These are phyloP conservation scores for Boletus speciosus DNA, from an alignment of 768 basidiomycete species.

Conservation along the genomic window DNA sequence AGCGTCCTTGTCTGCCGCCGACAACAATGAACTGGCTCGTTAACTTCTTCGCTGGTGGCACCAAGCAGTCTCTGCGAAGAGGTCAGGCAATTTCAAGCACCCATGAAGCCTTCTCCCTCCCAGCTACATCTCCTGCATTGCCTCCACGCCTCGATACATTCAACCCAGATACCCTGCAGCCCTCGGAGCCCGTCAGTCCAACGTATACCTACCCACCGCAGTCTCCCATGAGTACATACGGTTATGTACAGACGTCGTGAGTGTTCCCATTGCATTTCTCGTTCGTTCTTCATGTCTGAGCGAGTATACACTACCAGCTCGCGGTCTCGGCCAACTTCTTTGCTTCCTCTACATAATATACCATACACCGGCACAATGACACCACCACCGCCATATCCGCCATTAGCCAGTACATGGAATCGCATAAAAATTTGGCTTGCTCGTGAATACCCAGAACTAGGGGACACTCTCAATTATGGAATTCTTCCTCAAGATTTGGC, in stretches of 20 bases:
- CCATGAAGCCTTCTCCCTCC: slow-evolving; percentile 85
- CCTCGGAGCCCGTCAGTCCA: slow-evolving; percentile 47
- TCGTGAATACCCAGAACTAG: slow-evolving; percentile 89
- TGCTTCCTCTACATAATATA: slow-evolving; percentile 68
- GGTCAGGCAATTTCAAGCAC: slow-evolving; percentile 74
- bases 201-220: slow-evolving; percentile 80
- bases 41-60: slow-evolving; percentile 57
- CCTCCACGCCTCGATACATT: slow-evolving; percentile 56
- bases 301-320: slow-evolving; percentile 26
- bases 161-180: slow-evolving; percentile 49
- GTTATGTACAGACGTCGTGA: slow-evolving; percentile 58
- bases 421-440: slow-evolving; percentile 79
- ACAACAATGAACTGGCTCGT: slow-evolving; percentile 69
- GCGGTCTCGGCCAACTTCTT: slow-evolving; percentile 47
- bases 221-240: slow-evolving; percentile 50
- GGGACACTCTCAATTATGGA: slow-evolving; percentile 93
- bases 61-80: slow-evolving; percentile 46
- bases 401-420: slow-evolving; percentile 78
- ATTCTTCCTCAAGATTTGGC: slow-evolving; percentile 77
- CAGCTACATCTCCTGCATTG: slow-evolving; percentile 63
- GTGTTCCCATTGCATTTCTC: slow-evolving; percentile 10
- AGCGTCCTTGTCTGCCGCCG: slow-evolving; percentile 7
- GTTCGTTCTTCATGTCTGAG: slow-evolving; percentile 6
- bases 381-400: slow-evolving; percentile 56
- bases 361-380: slow-evolving; percentile 40